These are phyloP conservation scores for Alternaria triticina DNA, from an alignment of 2,329 filamentous ascomycete species.

Conservation along the genomic window DNA sequence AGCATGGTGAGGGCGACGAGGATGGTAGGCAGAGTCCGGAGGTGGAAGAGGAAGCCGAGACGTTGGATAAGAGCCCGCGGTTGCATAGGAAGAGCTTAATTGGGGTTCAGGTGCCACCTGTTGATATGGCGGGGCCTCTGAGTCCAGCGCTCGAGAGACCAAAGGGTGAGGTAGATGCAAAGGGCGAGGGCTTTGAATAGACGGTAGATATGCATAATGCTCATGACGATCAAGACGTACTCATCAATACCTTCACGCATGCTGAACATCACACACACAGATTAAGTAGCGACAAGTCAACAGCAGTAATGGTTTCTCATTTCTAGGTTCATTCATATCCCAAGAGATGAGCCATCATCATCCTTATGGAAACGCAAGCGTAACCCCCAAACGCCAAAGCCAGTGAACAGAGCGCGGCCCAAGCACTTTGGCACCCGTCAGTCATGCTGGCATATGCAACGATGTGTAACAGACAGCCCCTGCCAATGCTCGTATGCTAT, in stretches of 20 bases:
- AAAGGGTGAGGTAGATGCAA: conserved; percentile 28
- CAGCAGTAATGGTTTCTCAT: not conserved
- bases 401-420: conserved; percentile 35
- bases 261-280: not conserved
- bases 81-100: conserved; percentile 54
- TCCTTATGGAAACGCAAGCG: not conserved
- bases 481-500: conserved; percentile 41
- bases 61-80: conserved; percentile 42
- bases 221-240: not conserved
- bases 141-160: conserved; percentile 38
- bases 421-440: conserved; percentile 48
- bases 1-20: conserved; percentile 23
- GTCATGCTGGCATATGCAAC: conserved; percentile 35
- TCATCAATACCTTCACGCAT: not conserved
- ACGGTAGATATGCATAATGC: conserved; percentile 5
- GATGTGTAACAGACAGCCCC: conserved; percentile 12
- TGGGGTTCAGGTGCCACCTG: conserved; percentile 32
- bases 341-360: not conserved
- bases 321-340: not conserved
- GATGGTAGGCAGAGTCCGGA: conserved; percentile 23
- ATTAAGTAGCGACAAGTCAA: not conserved
- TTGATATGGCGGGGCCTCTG: conserved; percentile 35
- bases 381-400: conserved; percentile 35
- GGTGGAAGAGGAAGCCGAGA: conserved; percentile 48
- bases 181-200: conserved; percentile 43